These are phyloP conservation scores for Erythrophleum ivorense DNA, from an alignment of 331 rosid species.

Conservation along the genomic window DNA sequence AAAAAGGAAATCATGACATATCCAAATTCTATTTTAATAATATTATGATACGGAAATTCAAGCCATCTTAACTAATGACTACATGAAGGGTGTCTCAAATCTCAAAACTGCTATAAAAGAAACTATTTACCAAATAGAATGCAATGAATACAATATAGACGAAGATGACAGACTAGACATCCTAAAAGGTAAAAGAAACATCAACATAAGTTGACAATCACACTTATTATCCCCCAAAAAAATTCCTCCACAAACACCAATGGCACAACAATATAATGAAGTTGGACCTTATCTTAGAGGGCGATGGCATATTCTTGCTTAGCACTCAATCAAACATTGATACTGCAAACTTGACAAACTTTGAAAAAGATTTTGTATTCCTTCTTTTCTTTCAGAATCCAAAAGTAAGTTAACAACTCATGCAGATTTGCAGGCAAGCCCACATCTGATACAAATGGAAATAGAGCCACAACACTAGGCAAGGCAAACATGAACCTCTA, in stretches of 20 bases:
- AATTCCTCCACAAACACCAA: background rate
- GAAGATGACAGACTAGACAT: background rate
- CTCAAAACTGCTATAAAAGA: background rate
- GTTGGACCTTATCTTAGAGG: background rate
- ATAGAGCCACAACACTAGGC: background rate
- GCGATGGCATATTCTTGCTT: background rate
- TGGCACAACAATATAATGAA: background rate
- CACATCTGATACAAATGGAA: constrained; percentile 4
- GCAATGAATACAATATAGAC: background rate
- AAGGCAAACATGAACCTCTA: constrained; percentile 3
- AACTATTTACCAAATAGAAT: background rate
- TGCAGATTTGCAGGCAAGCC: background rate
- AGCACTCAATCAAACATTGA: background rate
- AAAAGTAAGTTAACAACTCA: background rate
- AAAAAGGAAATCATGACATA: constrained; percentile 20
- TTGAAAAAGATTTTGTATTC: background rate
- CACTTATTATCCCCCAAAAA: background rate
- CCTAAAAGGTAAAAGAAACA: background rate
- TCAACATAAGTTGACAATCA: background rate
- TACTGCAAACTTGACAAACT: background rate
- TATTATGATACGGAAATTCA: constrained; percentile 21
- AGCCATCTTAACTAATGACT: constrained; percentile 20
- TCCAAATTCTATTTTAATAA: constrained; percentile 10
- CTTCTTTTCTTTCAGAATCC: background rate
- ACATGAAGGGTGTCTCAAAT: constrained; percentile 20